Evolutionary conservation across 129 eudicot genomes (phyloP).

Genomic region (Flaveria sonorensis): DNA sequence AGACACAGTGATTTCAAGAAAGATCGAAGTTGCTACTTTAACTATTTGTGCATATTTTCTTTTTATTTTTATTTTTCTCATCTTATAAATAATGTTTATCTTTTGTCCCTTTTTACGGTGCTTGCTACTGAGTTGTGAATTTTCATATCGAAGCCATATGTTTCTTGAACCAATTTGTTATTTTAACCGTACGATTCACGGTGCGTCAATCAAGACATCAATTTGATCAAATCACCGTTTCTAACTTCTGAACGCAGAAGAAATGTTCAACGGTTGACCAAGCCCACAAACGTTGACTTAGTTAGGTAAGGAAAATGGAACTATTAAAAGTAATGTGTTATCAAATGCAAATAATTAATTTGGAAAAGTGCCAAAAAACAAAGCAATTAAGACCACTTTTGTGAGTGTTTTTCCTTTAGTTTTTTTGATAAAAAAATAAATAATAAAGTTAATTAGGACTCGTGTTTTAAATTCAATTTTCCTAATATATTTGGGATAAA

Average conservation of each 20-base stretch:
- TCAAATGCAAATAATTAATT: background rate
- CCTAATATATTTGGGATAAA: no score
- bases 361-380: background rate
- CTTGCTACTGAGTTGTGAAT: no score
- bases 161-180: no score
- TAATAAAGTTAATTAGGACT: no score
- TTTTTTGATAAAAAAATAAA: background rate
- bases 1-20: no score
- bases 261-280: slow-evolving; percentile 1
- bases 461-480: background rate
- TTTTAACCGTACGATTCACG: slow-evolving; percentile 2
- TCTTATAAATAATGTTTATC: no score
- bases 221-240: no score
- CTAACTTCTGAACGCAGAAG: background rate
- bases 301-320: background rate
- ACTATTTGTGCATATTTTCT: no score
- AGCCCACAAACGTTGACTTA: background rate
- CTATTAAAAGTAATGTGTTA: background rate
- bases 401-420: background rate
- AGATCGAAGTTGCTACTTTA: no score
- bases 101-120: no score
- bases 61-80: no score
- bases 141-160: no score
- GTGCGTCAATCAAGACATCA: background rate
- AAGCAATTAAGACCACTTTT: background rate